phyloP scores from a whole-genome alignment of 2,329 filamentous ascomycete genomes.

The Ampelomyces quisqualis region DNA sequence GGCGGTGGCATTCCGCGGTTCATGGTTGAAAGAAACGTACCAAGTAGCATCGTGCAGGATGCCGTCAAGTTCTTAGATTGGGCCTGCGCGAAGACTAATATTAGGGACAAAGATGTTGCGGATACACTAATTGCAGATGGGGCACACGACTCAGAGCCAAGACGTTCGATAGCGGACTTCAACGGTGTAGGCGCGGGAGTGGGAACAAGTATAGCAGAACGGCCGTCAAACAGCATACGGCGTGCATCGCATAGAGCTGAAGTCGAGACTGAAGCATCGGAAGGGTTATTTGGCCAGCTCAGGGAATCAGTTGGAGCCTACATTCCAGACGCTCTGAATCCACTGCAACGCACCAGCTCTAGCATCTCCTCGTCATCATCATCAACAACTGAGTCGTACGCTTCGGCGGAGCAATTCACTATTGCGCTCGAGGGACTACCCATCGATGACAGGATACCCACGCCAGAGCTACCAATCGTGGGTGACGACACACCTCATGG shows the following conservation, averaged over 20 bases:
- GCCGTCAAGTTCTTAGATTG: slow-evolving; percentile 81
- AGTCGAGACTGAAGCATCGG: slow-evolving; percentile 9
- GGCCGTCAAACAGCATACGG: slow-evolving; percentile 19
- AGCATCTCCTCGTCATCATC: slow-evolving; percentile 26
- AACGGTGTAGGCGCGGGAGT: slow-evolving; percentile 43
- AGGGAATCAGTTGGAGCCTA: slow-evolving; percentile 16
- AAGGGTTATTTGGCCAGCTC: slow-evolving; percentile 17
- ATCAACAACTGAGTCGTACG: slow-evolving; percentile 42
- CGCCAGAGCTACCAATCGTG: slow-evolving; percentile 23
- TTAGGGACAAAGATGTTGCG: slow-evolving; percentile 1
- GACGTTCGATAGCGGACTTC: slow-evolving; percentile 31
- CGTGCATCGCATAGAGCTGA: slow-evolving; percentile 21
- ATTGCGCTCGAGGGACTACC: slow-evolving; percentile 37
- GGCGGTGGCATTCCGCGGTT: slow-evolving; percentile 86
- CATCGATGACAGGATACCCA: slow-evolving; percentile 25
- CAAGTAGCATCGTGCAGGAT: slow-evolving; percentile 75
- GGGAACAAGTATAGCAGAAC: slow-evolving; percentile 42
- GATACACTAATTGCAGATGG: slow-evolving; percentile 22
- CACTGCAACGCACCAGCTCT: slow-evolving; percentile 31
- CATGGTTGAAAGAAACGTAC: slow-evolving; percentile 87
- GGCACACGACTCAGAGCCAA: slow-evolving; percentile 18
- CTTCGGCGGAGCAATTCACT: slow-evolving; percentile 47
- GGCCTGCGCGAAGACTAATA: slow-evolving; percentile 59
- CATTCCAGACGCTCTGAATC: slow-evolving; percentile 25
- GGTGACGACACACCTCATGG: slow-evolving; percentile 33